These are phyloP conservation scores for Zasmidium cellare DNA, from an alignment of 2,329 filamentous ascomycete species.

Conservation along the genomic window DNA sequence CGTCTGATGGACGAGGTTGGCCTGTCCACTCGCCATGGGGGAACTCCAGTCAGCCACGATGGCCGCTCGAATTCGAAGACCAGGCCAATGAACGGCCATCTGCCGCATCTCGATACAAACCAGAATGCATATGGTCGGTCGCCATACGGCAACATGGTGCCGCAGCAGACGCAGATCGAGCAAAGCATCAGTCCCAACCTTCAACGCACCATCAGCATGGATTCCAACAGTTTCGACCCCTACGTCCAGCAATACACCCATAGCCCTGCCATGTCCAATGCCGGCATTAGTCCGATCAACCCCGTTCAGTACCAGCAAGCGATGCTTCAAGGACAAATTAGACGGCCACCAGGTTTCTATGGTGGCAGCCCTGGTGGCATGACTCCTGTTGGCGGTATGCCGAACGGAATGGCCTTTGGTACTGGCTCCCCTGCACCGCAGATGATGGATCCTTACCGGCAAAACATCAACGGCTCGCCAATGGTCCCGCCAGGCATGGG, in stretches of 20 bases:
- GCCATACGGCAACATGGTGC: constrained; percentile 38
- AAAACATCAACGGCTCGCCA: constrained; percentile 38
- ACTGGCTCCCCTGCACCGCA: constrained; percentile 28
- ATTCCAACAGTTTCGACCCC: constrained; percentile 50
- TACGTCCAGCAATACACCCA: constrained; percentile 43
- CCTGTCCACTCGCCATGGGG: constrained; percentile 60
- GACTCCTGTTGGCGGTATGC: constrained; percentile 20
- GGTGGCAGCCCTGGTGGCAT: constrained; percentile 21
- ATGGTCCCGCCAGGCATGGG: constrained; percentile 41
- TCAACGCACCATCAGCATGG: constrained; percentile 51
- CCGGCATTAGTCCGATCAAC: constrained; percentile 33
- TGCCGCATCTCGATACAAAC: constrained; percentile 34
- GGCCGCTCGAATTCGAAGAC: constrained; percentile 37
- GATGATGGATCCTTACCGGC: constrained; percentile 45
- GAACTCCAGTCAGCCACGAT: constrained; percentile 38
- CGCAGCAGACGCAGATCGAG: constrained; percentile 40
- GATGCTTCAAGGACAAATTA: constrained; percentile 44
- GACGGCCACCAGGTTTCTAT: constrained; percentile 34
- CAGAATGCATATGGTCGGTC: constrained; percentile 35
- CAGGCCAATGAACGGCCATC: constrained; percentile 32
- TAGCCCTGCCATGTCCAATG: constrained; percentile 37
- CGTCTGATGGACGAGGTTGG: constrained; percentile 98
- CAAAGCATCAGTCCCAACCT: constrained; percentile 38
- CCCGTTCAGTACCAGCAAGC: constrained; percentile 60
- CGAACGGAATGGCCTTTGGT: constrained; percentile 27